Percentiles rank a stretch among this genome's conserved stretches.
Evolutionary conservation across 169 alveolate species (phyloP).

Genomic region (Neospora caninum): DNA sequence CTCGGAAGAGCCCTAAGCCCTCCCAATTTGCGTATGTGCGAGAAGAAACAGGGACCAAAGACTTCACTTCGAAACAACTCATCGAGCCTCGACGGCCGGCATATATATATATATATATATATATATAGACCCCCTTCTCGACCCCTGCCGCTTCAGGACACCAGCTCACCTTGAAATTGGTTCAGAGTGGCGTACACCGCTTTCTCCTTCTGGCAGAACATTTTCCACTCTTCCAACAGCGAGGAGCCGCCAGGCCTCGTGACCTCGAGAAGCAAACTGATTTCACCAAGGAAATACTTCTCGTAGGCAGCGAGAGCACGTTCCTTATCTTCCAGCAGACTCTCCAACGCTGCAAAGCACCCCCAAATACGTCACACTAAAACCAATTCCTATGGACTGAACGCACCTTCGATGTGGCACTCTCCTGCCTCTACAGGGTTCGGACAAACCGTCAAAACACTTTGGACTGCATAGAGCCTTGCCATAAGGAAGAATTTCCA

Average conservation of each 20-base stretch:
- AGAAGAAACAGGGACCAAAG: no score
- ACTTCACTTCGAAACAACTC: no score
- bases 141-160: not conserved
- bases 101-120: no score
- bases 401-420: not conserved
- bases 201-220: slow-evolving; percentile 94
- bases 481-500: no score
- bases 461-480: no score
- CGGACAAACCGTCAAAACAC: not conserved
- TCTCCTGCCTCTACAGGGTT: slow-evolving; percentile 54
- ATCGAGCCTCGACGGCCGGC: no score
- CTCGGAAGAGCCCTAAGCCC: no score
- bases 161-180: slow-evolving; percentile 80
- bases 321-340: slow-evolving; percentile 85
- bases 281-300: slow-evolving; percentile 86
- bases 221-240: slow-evolving; percentile 92
- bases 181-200: slow-evolving; percentile 91
- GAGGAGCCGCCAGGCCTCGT: slow-evolving; percentile 84
- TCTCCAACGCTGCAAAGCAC: slow-evolving; percentile 72
- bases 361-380: not conserved
- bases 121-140: no score
- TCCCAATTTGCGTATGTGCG: no score
- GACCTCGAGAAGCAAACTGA: slow-evolving; percentile 84
- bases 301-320: slow-evolving; percentile 91
- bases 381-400: no score